phyloP scores from a whole-genome alignment of 2,329 filamentous ascomycete species.

The Magnaporthales sp. region DNA sequence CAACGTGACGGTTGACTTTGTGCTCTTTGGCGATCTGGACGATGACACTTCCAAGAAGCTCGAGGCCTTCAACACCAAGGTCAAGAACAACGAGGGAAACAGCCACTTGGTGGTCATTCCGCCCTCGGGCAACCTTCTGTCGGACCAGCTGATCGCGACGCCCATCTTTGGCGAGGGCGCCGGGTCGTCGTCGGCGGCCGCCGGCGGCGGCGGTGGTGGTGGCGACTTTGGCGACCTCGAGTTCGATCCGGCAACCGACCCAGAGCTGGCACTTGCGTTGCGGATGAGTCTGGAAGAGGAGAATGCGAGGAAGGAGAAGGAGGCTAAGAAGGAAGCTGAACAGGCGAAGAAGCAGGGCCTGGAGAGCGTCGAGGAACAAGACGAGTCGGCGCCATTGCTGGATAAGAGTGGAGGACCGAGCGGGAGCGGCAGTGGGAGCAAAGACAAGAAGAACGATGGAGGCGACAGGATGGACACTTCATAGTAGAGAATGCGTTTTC shows the following conservation, averaged over 20 bases:
- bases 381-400: constrained; percentile 56
- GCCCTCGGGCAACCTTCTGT: constrained; percentile 84
- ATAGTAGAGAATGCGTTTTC: constrained; percentile 26
- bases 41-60: constrained; percentile 88
- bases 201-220: constrained; percentile 46
- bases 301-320: constrained; percentile 84
- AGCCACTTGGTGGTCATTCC: constrained; percentile 87
- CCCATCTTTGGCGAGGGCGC: constrained; percentile 81
- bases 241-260: constrained; percentile 85
- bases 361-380: constrained; percentile 75
- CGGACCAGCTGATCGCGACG: constrained; percentile 81
- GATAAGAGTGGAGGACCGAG: constrained; percentile 57
- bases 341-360: constrained; percentile 43
- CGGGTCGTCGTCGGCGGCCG: constrained; percentile 49
- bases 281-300: constrained; percentile 99
- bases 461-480: constrained; percentile 88
- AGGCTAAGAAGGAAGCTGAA: constrained; percentile 66
- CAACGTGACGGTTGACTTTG: constrained; percentile 86
- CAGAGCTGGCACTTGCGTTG: constrained; percentile 86
- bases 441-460: constrained; percentile 41
- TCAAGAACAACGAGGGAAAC: constrained; percentile 76
- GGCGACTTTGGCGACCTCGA: constrained; percentile 71
- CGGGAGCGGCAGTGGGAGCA: constrained; percentile 42
- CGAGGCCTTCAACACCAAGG: constrained; percentile 83
- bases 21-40: constrained; percentile 89